Conservation (phyloP, 352 stramenopile species). For the Globisporangium irregulare region DNA sequence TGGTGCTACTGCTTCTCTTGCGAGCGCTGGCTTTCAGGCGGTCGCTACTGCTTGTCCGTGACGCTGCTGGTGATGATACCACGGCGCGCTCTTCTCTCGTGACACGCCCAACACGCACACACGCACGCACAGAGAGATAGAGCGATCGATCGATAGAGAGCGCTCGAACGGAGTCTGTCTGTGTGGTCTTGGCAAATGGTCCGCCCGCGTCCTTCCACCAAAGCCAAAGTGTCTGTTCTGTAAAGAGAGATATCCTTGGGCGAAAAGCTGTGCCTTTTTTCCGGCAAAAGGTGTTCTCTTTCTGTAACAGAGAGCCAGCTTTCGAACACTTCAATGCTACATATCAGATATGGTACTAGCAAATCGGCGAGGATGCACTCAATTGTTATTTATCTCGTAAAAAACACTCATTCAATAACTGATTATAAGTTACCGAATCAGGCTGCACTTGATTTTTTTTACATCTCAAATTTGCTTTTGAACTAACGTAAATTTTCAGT, state of each 20-base stretch:
- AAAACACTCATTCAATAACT: too few species aligned
- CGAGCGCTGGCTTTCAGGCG: not conserved
- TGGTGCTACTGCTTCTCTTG: not conserved
- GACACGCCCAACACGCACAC: not conserved
- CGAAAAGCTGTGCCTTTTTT: slow-evolving; percentile 1
- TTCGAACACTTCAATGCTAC: too few species aligned
- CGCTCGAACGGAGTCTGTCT: not conserved
- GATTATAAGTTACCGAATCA: too few species aligned
- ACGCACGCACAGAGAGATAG: not conserved
- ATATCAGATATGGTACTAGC: too few species aligned
- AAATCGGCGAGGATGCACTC: too few species aligned
- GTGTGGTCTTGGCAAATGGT: not conserved
- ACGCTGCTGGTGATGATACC: not conserved
- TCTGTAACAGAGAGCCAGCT: too few species aligned
- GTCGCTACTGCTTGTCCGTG: not conserved
- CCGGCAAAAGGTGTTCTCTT: too few species aligned
- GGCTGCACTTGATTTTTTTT: too few species aligned
- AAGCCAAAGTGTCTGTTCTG: not conserved
- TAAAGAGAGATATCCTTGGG: not conserved
- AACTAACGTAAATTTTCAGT: not conserved
- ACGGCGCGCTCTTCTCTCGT: not conserved
- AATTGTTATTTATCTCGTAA: too few species aligned
- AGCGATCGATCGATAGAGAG: not conserved
- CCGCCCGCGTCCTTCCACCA: slow-evolving; percentile 6
- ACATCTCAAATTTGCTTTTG: too few species aligned